Evolutionary conservation across 164 flowering plant species (phyloP).

Genomic region (Dillenia turbinata): DNA sequence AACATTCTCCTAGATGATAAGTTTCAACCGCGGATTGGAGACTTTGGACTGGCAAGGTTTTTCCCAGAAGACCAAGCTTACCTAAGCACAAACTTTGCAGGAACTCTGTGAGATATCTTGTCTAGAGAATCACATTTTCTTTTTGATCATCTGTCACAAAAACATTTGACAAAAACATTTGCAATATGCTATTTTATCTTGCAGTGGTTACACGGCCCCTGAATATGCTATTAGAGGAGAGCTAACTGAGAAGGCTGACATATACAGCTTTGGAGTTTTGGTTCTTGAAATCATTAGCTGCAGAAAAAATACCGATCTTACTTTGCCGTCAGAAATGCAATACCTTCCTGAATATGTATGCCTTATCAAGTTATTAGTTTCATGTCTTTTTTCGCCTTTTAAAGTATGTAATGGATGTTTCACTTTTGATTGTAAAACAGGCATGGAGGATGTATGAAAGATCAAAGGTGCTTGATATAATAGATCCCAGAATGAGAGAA

Average conservation of each 20-base stretch:
- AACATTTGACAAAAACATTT: neutral
- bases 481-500: conserved; percentile 44
- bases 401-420: neutral
- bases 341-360: conserved; percentile 76
- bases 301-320: conserved; percentile 59
- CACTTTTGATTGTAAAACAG: conserved; percentile 14
- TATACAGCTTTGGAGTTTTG: conserved; percentile 69
- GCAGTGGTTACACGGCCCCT: conserved; percentile 69
- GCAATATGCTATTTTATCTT: conserved; percentile 1
- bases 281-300: conserved; percentile 57
- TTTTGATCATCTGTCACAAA: neutral
- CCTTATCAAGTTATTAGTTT: neutral
- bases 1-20: conserved; percentile 67
- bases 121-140: neutral
- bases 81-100: conserved; percentile 71
- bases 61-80: conserved; percentile 68
- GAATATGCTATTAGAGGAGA: conserved; percentile 72
- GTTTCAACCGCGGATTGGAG: conserved; percentile 59
- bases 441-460: conserved; percentile 72
- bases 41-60: conserved; percentile 66
- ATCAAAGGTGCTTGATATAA: conserved; percentile 36
- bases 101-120: conserved; percentile 51
- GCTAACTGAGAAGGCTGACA: conserved; percentile 65
- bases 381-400: neutral
- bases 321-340: conserved; percentile 57